Base-by-base conservation (phyloP, 805 yeast species). In the Wickerhamiella spandovensis region DNA sequence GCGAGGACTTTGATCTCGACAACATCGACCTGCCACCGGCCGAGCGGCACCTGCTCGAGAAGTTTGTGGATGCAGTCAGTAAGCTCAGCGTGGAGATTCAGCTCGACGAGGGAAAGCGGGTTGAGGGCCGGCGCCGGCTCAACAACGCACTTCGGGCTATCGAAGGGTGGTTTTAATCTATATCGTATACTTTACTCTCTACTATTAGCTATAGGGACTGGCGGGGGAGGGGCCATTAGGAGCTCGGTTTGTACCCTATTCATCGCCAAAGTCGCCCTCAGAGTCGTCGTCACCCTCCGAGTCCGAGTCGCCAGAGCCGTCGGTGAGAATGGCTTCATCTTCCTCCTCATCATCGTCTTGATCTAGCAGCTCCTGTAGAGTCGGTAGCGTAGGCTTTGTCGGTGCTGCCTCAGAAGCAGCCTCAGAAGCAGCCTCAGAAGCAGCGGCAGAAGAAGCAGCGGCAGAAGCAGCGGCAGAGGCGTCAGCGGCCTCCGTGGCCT, bases 31-130 rank as follows among this genome's bases (percentile, higher is more conserved):
- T 88, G 55, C 88, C 90, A 9, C 67, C 74, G 0, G 82, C 81
- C 52, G 95, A 88, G 60, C 82, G 84, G 56, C 81, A 78, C 58
- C 71, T 89, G 41, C 71, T 90, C 43, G 97, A 90, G 61, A 80
- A 86, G 64, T 78, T 90, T 46, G 84, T 90, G 2, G 95, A 88
- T 60, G 81, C 94, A 1, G 70, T 90, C 45, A 81, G 92, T 39
- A 74, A 92, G 58, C 73, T 92, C 52, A 87, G 95, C 2, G 86
- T 89, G 48, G 96, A 88, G 61, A 87, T 92, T 85, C 83, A 88
- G 49, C 63, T 85, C 50, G 95, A 90, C 64, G 86, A 86, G 25
- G 78, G 77, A 25, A 77, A 92, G 59, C 81, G 83, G 51, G 81
- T 79, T 15, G 87, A 86, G 53, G 95, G 97, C 12, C 74, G 86